phyloP scores from a whole-genome alignment of 148 eudicot species.

The Camellia japonica region DNA sequence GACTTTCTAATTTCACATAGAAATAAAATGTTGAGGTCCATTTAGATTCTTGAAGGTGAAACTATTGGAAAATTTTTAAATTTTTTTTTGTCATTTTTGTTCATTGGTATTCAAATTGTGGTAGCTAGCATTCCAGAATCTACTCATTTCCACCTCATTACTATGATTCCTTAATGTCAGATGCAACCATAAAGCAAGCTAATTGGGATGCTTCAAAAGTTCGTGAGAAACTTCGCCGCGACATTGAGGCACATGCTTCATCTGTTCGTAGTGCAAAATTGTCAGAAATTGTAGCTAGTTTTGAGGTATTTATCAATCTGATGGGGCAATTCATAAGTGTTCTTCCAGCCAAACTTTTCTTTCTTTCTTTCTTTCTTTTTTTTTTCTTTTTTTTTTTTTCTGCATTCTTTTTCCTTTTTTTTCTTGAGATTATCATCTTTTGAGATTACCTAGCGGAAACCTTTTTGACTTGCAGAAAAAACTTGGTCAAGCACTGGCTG shows the following conservation, averaged over 20 bases:
- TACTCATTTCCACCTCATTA: neutral
- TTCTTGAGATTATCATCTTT: neutral
- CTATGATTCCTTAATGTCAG: constrained; percentile 18
- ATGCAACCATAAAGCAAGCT: constrained; percentile 36
- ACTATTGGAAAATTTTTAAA: neutral
- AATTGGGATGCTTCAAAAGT: constrained; percentile 45
- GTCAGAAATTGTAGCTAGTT: constrained; percentile 24
- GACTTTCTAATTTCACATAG: neutral
- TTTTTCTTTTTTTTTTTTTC: neutral
- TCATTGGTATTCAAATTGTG: neutral
- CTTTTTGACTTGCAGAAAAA: constrained; percentile 23
- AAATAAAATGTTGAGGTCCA: neutral
- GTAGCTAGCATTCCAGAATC: neutral
- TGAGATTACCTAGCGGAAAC: neutral
- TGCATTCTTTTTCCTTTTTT: neutral
- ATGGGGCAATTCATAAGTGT: neutral
- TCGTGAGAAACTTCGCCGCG: constrained; percentile 43
- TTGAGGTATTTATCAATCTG: constrained; percentile 30
- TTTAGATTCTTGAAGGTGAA: neutral
- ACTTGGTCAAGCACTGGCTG: constrained; percentile 29
- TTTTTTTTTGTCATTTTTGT: neutral
- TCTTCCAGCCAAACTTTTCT: neutral
- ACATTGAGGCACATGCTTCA: constrained; percentile 42
- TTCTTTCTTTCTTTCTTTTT: neutral
- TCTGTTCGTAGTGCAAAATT: constrained; percentile 31